phyloP scores from a whole-genome alignment of 2,329 filamentous ascomycete species.

The Elsinoe australis region DNA sequence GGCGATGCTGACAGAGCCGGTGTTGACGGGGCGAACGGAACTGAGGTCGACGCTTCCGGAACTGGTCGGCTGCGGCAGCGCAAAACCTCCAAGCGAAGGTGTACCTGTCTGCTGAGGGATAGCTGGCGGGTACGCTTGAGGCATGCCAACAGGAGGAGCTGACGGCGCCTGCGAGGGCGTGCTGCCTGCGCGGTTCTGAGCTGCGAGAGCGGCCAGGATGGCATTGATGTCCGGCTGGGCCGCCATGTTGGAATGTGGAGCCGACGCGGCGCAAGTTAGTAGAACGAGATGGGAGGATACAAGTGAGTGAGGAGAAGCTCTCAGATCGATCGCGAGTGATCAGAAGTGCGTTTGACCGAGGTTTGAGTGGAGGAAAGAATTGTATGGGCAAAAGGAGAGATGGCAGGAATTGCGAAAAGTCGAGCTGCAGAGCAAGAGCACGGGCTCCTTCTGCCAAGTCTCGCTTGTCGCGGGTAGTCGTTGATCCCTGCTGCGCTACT shows the following conservation, averaged over 20 bases:
- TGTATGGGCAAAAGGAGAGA: background rate
- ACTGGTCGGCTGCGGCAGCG: constrained; percentile 59
- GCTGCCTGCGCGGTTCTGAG: constrained; percentile 43
- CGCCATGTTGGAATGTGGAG: constrained; percentile 33
- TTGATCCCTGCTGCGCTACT: background rate
- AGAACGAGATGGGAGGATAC: background rate
- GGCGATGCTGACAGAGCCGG: constrained; percentile 73
- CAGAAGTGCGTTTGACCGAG: background rate
- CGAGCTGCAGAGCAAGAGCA: background rate
- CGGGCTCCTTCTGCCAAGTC: no score
- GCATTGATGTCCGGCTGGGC: constrained; percentile 44
- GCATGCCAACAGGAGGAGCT: constrained; percentile 34
- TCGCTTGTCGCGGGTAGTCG: background rate
- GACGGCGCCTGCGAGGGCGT: constrained; percentile 40
- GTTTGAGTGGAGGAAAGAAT: background rate
- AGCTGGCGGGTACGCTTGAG: constrained; percentile 38
- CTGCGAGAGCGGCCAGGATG: constrained; percentile 46
- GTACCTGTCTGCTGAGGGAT: constrained; percentile 36
- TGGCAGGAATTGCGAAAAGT: constrained; percentile 15
- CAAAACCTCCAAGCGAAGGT: constrained; percentile 36
- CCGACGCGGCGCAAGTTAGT: background rate
- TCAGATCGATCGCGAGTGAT: background rate
- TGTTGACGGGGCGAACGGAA: constrained; percentile 68
- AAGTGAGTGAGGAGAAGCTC: background rate
- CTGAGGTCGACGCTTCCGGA: constrained; percentile 75